Conservation (phyloP, 768 basidiomycete species). For the Serpula lacrymans region DNA sequence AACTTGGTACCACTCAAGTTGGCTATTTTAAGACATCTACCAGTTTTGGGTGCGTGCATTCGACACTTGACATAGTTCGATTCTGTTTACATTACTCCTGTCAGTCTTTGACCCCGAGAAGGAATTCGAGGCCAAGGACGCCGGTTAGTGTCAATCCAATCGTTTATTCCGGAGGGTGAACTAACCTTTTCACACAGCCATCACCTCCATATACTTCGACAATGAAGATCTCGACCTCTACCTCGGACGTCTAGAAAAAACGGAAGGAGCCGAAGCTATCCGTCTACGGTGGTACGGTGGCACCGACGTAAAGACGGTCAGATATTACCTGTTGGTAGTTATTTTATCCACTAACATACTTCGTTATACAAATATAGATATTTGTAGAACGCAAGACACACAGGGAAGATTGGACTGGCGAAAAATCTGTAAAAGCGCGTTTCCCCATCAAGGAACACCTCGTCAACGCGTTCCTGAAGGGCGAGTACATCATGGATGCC, state of each 20-base stretch:
- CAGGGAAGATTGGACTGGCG: constrained; percentile 98
- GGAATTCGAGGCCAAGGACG: constrained; percentile 83
- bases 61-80: background rate
- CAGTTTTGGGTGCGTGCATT: constrained; percentile 74
- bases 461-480: constrained; percentile 86
- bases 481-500: constrained; percentile 89
- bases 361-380: constrained; percentile 67
- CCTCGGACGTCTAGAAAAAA: constrained; percentile 95
- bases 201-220: constrained; percentile 97
- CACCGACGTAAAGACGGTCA: constrained; percentile 70
- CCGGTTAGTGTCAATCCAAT: constrained; percentile 44
- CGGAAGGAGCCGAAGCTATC: constrained; percentile 96
- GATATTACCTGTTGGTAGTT: constrained; percentile 21
- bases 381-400: constrained; percentile 91
- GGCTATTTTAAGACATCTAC: constrained; percentile 87
- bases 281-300: constrained; percentile 98
- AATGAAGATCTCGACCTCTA: constrained; percentile 95
- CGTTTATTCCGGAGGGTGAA: background rate
- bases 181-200: constrained; percentile 47
- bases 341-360: background rate
- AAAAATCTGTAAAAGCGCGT: constrained; percentile 96
- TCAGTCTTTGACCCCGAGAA: constrained; percentile 92
- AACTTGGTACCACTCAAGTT: constrained; percentile 93
- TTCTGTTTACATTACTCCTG: constrained; percentile 5
- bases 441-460: constrained; percentile 94